phyloP scores from a whole-genome alignment of 345 rosid species.

The Clarkia xantiana region DNA sequence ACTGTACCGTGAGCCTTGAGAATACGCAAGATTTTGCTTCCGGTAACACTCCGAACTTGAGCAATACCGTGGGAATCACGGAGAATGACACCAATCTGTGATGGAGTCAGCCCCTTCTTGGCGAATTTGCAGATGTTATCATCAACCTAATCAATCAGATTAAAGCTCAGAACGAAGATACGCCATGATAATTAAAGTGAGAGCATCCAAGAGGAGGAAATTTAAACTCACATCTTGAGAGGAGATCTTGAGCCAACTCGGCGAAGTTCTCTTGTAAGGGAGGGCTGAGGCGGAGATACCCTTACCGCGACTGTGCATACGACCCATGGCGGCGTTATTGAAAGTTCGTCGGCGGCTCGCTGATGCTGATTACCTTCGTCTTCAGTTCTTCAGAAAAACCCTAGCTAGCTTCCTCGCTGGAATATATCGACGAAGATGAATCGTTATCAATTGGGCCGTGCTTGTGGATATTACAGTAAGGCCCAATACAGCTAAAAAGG shows the following conservation, averaged over 20 bases:
- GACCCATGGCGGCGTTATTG: constrained; percentile 28
- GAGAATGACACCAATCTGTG: constrained; percentile 32
- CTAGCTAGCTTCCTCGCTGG: not conserved
- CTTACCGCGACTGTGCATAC: constrained; percentile 48
- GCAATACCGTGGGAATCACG: constrained; percentile 36
- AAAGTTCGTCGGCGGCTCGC: not conserved
- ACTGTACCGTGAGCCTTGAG: constrained; percentile 24
- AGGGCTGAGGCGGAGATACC: constrained; percentile 55
- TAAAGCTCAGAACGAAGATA: not conserved
- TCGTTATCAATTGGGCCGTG: too few relatives aligned
- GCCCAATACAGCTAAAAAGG: too few relatives aligned
- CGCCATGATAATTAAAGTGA: not conserved
- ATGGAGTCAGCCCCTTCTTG: constrained; percentile 29
- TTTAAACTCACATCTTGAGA: constrained; percentile 19
- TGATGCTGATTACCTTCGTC: not conserved
- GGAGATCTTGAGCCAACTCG: constrained; percentile 45
- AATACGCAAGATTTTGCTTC: constrained; percentile 31
- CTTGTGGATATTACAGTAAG: too few relatives aligned
- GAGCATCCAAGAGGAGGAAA: not conserved
- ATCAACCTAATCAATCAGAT: constrained; percentile 9
- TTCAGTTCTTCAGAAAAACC: not conserved
- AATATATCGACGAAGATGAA: not conserved
- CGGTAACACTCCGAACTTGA: constrained; percentile 30
- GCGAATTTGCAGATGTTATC: constrained; percentile 30
- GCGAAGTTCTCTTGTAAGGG: constrained; percentile 42